Percentiles rank a stretch among this genome's conserved stretches.
phyloP scores from a whole-genome alignment of 1,284 basidiomycete species.

The Fereydounia khargensis region DNA sequence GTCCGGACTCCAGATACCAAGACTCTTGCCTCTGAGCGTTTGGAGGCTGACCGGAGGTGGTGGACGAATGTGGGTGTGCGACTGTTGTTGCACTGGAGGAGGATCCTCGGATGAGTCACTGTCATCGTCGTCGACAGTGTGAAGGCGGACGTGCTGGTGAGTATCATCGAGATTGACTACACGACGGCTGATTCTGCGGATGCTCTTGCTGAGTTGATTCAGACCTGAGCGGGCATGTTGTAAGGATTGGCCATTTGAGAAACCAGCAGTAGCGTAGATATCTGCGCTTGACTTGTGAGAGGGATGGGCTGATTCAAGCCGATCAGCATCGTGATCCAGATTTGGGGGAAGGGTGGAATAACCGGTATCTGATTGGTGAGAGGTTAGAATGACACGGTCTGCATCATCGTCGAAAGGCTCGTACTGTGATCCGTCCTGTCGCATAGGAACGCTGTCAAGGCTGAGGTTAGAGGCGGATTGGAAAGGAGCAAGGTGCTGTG shows the following conservation, averaged over 20 bases:
- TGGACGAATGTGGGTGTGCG: not conserved
- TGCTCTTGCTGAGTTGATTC: constrained; percentile 34
- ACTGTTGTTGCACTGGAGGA: not conserved
- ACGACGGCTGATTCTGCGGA: constrained; percentile 73
- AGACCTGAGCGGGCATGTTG: constrained; percentile 26
- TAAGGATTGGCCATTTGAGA: constrained; percentile 1
- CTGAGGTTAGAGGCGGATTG: not conserved
- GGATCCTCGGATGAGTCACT: constrained; percentile 14
- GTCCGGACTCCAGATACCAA: constrained; percentile 72
- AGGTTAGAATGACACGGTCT: constrained; percentile 22
- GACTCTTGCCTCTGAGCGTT: constrained; percentile 70
- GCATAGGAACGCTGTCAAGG: not conserved
- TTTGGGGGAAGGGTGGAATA: constrained; percentile 3
- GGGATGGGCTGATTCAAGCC: not conserved
- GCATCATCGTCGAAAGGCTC: no score
- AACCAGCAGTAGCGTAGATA: constrained; percentile 17
- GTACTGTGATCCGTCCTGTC: no score
- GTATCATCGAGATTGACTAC: constrained; percentile 72
- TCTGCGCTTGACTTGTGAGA: constrained; percentile 32
- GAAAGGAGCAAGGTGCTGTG: no score
- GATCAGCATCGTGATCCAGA: not conserved
- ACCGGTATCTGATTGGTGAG: constrained; percentile 5
- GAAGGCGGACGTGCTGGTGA: constrained; percentile 25
- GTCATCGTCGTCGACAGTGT: constrained; percentile 27
- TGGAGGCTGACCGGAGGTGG: constrained; percentile 11